Evolutionary conservation across 73 alveolate genomes (phyloP), one percentile per base, ranked within the genome.

Genomic region (Paramecium sexaurelia): DNA sequence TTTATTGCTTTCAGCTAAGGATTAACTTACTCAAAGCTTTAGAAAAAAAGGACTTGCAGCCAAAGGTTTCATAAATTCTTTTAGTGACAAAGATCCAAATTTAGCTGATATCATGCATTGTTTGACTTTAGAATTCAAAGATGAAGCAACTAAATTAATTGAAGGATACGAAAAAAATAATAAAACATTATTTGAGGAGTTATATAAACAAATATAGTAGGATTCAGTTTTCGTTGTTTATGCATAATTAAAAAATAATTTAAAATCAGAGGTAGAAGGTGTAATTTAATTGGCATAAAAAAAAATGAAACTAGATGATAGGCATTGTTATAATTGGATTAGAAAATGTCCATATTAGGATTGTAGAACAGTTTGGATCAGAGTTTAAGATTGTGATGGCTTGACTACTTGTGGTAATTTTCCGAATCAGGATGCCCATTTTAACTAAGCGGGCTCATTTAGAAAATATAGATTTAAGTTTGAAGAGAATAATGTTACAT

Each of bases 271-370:
- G 1, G 68, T 82, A 33, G 35, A 82, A 1, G 27, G n/a, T n/a
- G 1, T 41, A 13, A 47, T 47, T 15, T n/a, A 32, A 82, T 6
- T 17, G 20, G 91, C 91, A 1, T 82, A 45, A 19, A 27, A 6
- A 7, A 82, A 37, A 27, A 82, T 82, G 91, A 41, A 39, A 41
- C 29, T 41, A 39, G 26, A 29, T 20, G 39, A 41, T 17, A 17
- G 37, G 20, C 75, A 78, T 7, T 55, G 32, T 39, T 19, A 20
- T 40, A 78, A 78, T 35, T 29, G 9, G 6, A 43, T 82, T 7
- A 82, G 41, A 41, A n/a, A 82, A 41, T 82, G 82, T 39, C 82
- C 91, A 0, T n/a, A n/a, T n/a, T n/a, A n/a, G n/a, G n/a, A 82
- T 41, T 82, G 91, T 41, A 37, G 13, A 82, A 20, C 26, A n/a